Evolutionary conservation across 2,329 filamentous ascomycete genomes (phyloP).

Genomic region (Bisporella sp.): DNA sequence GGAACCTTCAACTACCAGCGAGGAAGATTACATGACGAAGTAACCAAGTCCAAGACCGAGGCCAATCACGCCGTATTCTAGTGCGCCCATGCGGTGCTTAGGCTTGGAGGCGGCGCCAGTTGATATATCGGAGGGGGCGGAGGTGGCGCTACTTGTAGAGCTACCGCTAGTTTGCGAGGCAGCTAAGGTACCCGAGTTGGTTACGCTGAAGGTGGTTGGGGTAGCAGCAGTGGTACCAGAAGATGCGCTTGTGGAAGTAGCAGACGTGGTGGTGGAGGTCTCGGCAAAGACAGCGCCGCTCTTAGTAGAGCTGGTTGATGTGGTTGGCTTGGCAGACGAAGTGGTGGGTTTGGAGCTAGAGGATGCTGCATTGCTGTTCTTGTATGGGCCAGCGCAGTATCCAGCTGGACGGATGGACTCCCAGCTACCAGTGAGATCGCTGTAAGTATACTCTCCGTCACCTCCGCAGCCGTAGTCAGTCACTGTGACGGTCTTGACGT

Average conservation of each 20-base stretch:
- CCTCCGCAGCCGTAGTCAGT: conserved; percentile 41
- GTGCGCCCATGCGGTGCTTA: conserved; percentile 19
- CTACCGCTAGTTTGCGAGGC: neutral
- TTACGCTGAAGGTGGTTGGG: neutral
- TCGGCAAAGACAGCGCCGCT: conserved; percentile 10
- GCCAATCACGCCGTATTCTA: conserved; percentile 22
- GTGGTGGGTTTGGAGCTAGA: conserved; percentile 1
- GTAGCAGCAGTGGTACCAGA: neutral
- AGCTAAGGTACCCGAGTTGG: neutral
- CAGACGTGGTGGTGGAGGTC: conserved; percentile 1
- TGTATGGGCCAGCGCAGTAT: conserved; percentile 4
- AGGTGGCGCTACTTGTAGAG: neutral
- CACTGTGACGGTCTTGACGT: conserved; percentile 41
- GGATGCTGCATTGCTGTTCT: conserved; percentile 6
- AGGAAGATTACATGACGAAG: conserved; percentile 24
- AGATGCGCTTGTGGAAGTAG: neutral
- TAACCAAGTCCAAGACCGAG: conserved; percentile 26
- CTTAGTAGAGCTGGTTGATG: conserved; percentile 3
- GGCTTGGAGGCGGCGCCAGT: conserved; percentile 12
- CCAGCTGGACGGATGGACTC: conserved; percentile 37
- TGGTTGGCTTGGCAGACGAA: conserved; percentile 6
- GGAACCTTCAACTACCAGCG: neutral
- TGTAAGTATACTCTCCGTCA: conserved; percentile 41
- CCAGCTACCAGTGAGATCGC: conserved; percentile 39
- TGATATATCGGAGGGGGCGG: conserved; percentile 19